These are phyloP conservation scores for Vicia faba DNA, from an alignment of 306 rosid species.

Conservation along the genomic window DNA sequence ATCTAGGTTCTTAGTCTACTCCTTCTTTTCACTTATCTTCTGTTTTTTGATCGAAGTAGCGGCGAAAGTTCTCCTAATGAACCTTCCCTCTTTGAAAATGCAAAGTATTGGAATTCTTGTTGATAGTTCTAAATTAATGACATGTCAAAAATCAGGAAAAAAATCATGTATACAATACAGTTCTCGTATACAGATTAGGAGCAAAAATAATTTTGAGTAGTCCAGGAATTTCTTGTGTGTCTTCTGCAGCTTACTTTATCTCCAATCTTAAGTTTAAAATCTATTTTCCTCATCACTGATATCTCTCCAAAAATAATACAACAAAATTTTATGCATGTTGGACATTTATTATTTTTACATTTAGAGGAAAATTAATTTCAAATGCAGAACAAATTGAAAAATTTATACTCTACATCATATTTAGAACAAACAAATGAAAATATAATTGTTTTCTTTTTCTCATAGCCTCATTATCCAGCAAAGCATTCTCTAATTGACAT, in stretches of 20 bases:
- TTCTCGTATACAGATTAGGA: conserved; percentile 1
- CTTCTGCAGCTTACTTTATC: conserved; percentile 91
- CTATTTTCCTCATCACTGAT: conserved; percentile 19
- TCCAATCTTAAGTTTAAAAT: conserved; percentile 63
- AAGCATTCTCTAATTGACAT: conserved; percentile 9
- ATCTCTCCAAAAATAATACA: too few species aligned
- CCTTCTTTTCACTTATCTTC: too few species aligned
- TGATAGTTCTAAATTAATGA: conserved; percentile 89
- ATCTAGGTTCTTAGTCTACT: too few species aligned
- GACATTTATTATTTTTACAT: background rate
- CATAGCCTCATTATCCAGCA: conserved; percentile 6
- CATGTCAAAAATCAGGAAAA: conserved; percentile 52
- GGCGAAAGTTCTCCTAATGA: conserved; percentile 92
- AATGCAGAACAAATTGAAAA: conserved; percentile 2
- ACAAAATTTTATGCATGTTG: conserved; percentile 8
- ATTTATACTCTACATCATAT: background rate
- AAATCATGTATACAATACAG: conserved; percentile 18
- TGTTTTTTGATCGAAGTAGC: too few species aligned
- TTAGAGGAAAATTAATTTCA: conserved; percentile 7
- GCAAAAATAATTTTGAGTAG: conserved; percentile 10
- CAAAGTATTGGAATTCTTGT: conserved; percentile 99
- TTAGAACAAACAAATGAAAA: conserved; percentile 10
- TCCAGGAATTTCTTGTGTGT: conserved; percentile 94
- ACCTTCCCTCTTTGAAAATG: conserved; percentile 86
- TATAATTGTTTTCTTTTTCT: background rate